Conservation (phyloP, 805 yeast genomes). For the Lipomyces starkeyi region DNA sequence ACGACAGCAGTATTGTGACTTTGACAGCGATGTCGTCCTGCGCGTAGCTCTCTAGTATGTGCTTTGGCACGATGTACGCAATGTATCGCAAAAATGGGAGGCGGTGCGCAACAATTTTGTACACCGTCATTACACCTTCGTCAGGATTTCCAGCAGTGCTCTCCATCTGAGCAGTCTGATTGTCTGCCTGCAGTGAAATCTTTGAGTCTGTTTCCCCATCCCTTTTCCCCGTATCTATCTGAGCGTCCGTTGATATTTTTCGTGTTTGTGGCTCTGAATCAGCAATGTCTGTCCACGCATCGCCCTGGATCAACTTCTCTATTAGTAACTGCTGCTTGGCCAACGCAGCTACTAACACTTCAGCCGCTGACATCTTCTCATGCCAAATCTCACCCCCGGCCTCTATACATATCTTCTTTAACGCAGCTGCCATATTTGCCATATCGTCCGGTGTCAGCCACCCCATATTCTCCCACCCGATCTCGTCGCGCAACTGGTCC, state of each 20-base stretch:
- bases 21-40: constrained; percentile 1
- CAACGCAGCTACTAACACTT: constrained; percentile 18
- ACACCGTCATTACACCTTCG: neutral
- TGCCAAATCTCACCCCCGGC: constrained; percentile 1
- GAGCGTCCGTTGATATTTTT: neutral
- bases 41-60: constrained; percentile 10
- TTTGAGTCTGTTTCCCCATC: neutral
- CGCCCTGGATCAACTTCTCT: constrained; percentile 9
- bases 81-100: constrained; percentile 14
- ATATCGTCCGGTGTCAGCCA: constrained; percentile 26
- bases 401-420: constrained; percentile 1
- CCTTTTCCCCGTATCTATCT: neutral
- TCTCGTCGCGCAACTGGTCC: constrained; percentile 13
- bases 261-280: neutral
- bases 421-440: constrained; percentile 1
- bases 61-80: constrained; percentile 16
- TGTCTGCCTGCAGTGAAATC: neutral
- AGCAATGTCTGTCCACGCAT: neutral
- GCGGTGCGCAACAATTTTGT: neutral
- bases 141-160: neutral
- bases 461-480: constrained; percentile 15
- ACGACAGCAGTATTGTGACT: constrained; percentile 10
- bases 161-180: neutral
- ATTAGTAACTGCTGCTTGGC: constrained; percentile 28
- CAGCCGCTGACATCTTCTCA: constrained; percentile 4